Evolutionary conservation across 345 rosid species (phyloP), one percentile per base, ranked within the genome.

Genomic region (Citrus reticulata): DNA sequence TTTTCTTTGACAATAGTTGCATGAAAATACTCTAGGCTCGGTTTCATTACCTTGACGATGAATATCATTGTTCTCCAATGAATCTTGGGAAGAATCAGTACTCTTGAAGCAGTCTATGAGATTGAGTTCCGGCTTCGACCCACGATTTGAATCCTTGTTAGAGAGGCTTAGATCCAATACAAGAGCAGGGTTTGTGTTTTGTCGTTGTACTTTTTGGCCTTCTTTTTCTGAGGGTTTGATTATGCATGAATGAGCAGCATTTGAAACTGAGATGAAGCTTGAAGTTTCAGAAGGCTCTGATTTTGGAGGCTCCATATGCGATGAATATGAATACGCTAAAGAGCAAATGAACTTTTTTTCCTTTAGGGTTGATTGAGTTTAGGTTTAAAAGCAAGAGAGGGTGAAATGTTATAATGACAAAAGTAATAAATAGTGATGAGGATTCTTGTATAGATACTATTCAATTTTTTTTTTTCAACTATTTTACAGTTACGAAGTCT

Each of bases 1-100:
- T 87, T 92, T 92, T 77, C 98, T 87, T 84, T 90, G 97, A 83
- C 98, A 95, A 70, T 88, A 95, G 75, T 95, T 95, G 84, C 98
- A 95, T 0, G 95, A 89, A 81, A 95, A 95, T 2, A 92, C 88
- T 72, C 98, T 79, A 16, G 87, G 87, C 85, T 89, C 95, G 5
- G 84, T 77, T 83, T 85, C 86, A 16, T 83, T 72, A 80, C 65
- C 84, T 70, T 77, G 81, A 40, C 34, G 81, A 81, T 73, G 37
- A 57, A 24, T 42, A 30, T 25, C 19, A 60, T 4, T 27, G n/a
- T 72, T 54, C 19, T 81, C 84, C 14, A 60, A 19, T 20, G 85
- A 81, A 77, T 80, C 77, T 35, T 77, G 71, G 1, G 86, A 67
- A 9, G 84, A 68, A 11, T 49, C 57, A 40, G 42, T 37, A 54